Base-by-base conservation (phyloP, 1,284 basidiomycete species). In the Cutaneotrichosporon cavernicola region DNA sequence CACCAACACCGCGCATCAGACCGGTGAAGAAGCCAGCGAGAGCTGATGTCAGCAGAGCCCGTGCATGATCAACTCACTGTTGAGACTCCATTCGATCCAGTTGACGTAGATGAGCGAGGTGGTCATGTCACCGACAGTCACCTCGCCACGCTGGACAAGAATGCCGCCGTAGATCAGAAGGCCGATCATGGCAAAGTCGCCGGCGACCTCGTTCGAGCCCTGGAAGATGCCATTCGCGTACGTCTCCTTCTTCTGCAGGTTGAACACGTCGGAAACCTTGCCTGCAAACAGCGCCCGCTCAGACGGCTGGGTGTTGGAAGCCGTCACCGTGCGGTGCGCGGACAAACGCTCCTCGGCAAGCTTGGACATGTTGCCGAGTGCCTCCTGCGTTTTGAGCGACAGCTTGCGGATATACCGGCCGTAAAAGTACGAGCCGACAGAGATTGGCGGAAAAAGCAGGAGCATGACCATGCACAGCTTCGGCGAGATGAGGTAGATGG, bases 71-170 rank as follows among this genome's bases (percentile, higher is more conserved):
- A 2, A 72, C 77, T 70, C 61, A 79, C 77, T 78, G 68, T 78
- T 77, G 65, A 80, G 65, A 67, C 68, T 70, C 76, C 76, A 80
- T 58, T 80, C 78, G 49, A 80, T 78, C 78, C 78, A 80, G 65
- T 78, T 78, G 67, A 80, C 76, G 57, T 80, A 80, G 55, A 80
- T 80, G 60, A 80, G 75, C 55, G 76, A 68, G 18, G 75, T 75
- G 21, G 78, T 80, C 76, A 80, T 78, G 67, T 80, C 78, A 56
- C 78, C 78, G 53, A 80, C 73, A 6, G 72, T 66, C 52, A 80
- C 76, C 53, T 78, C 75, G 43, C 78, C 76, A 30, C 74, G 63
- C 64, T 68, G 71, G 16, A 80, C 76, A 58, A 78, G 65, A 10
- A 77, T 71, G 62, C 78, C 78, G 5, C 78, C 78, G 63, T 80